Base-by-base conservation (phyloP, 1,284 basidiomycete genomes). In the Irpex lacteus region DNA sequence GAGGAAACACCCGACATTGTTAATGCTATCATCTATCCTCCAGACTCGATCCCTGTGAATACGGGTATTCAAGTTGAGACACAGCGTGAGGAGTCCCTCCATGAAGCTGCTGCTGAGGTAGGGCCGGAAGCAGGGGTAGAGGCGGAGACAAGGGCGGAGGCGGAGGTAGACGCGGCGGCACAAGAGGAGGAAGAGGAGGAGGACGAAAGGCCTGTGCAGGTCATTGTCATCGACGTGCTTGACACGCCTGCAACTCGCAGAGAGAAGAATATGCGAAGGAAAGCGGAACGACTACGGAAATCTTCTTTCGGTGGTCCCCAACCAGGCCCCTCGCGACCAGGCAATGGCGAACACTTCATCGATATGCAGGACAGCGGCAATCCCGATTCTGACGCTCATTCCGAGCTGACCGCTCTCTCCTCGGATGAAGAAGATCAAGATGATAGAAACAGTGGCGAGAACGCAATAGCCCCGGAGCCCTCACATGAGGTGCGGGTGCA, bases 221-320 rank as follows among this genome's bases (percentile, higher is more conserved):
- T 75, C 62, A 79, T 87, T 60, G 81, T 88, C 63, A 82, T 91
- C 63, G 89, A 91, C 70, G 83, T 86, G 61, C 76, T 91, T 19
- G 90, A 91, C 69, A 87, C 89, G 0, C 89, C 89, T 40, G 81
- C 81, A 4, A 87, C 81, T 40, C 83, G 89, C 3, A 80, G 82
- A 60, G 80, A 84, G 71, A 89, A 87, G 72, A 78, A 79, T 32
- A 71, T 76, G 62, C 80, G 79, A 36, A 77, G 77, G 64, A 83
- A 80, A 71, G 82, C 78, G 9, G 81, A 83, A 68, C 80, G 71
- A 53, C 65, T 64, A 49, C 53, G 67, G 47, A 18, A 59, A 50
- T n/a, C 18, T 49, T 32, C 57, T n/a, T 8, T 52, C 18, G 50
- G 26, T 26, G 26, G 26, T 26, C 26, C 26, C 9, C 44, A n/a